Evolutionary conservation across 2,329 filamentous ascomycete species (phyloP).

Genomic region (Leptodontidium sp.): DNA sequence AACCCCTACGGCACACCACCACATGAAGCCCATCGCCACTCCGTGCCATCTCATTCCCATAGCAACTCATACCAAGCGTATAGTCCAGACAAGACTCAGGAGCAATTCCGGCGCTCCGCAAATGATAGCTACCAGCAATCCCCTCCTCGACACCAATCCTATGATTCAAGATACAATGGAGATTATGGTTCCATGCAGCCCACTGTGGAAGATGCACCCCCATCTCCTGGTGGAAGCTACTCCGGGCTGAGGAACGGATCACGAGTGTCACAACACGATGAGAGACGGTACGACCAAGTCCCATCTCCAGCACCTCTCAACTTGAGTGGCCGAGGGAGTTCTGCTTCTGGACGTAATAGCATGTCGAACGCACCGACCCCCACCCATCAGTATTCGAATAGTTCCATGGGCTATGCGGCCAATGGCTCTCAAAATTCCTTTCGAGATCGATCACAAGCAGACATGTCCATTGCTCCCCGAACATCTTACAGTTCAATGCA

Average conservation of each 20-base stretch:
- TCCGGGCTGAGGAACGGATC: slow-evolving; percentile 36
- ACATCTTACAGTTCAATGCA: slow-evolving; percentile 40
- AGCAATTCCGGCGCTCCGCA: slow-evolving; percentile 37
- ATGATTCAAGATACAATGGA: slow-evolving; percentile 47
- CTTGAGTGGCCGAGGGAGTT: slow-evolving; percentile 41
- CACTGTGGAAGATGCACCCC: slow-evolving; percentile 54
- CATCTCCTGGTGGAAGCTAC: slow-evolving; percentile 39
- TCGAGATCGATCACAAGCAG: slow-evolving; percentile 38
- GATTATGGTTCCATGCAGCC: slow-evolving; percentile 56
- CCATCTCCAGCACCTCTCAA: slow-evolving; percentile 45
- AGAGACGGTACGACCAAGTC: slow-evolving; percentile 42
- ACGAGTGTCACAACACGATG: slow-evolving; percentile 35
- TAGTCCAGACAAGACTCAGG: slow-evolving; percentile 39
- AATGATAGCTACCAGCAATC: slow-evolving; percentile 43
- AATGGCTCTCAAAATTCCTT: slow-evolving; percentile 40
- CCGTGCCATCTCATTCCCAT: slow-evolving; percentile 40
- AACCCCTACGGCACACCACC: slow-evolving; percentile 36
- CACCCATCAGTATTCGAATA: slow-evolving; percentile 41
- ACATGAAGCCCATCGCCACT: slow-evolving; percentile 39
- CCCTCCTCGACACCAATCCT: slow-evolving; percentile 46
- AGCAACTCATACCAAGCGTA: slow-evolving; percentile 44
- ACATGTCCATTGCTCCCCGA: slow-evolving; percentile 38
- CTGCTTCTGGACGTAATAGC: slow-evolving; percentile 40
- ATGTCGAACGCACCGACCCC: slow-evolving; percentile 30
- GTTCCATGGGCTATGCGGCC: slow-evolving; percentile 39